Evolutionary conservation across 2,329 filamentous ascomycete species (phyloP).

Genomic region (Phyllosticta citribraziliensis): DNA sequence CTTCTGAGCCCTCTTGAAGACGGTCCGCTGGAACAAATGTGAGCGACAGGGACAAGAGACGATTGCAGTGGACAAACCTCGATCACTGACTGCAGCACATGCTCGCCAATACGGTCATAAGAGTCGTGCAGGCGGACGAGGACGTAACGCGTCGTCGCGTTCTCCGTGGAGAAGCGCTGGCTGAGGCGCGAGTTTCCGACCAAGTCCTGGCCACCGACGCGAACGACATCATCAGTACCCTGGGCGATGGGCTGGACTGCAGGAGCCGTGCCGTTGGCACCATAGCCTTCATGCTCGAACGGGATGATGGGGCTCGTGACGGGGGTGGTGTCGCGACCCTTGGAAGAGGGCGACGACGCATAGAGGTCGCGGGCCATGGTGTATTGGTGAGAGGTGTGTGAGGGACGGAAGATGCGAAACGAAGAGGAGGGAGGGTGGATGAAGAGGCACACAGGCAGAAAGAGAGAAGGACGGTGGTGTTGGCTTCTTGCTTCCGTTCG

Average conservation of each 20-base stretch:
- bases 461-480: constrained; percentile 3
- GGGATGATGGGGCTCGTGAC: not conserved
- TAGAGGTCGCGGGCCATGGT: not conserved
- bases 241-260: not conserved
- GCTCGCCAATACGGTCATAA: not conserved
- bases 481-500: too few relatives aligned
- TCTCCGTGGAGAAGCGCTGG: not conserved
- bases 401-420: not conserved
- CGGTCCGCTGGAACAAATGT: constrained; percentile 9
- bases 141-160: not conserved
- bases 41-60: not conserved
- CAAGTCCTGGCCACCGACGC: too few relatives aligned
- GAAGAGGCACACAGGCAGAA: not conserved
- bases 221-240: not conserved
- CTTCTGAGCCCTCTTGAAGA: constrained; percentile 7
- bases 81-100: not conserved
- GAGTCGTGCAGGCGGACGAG: not conserved
- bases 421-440: not conserved
- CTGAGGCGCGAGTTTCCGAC: not conserved
- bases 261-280: not conserved
- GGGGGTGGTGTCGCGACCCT: not conserved
- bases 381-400: not conserved
- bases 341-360: not conserved
- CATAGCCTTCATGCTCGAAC: too few relatives aligned
- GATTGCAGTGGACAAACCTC: not conserved